phyloP scores from a whole-genome alignment of 1,139 yeast genomes.

The Geotrichum bryndzae region DNA sequence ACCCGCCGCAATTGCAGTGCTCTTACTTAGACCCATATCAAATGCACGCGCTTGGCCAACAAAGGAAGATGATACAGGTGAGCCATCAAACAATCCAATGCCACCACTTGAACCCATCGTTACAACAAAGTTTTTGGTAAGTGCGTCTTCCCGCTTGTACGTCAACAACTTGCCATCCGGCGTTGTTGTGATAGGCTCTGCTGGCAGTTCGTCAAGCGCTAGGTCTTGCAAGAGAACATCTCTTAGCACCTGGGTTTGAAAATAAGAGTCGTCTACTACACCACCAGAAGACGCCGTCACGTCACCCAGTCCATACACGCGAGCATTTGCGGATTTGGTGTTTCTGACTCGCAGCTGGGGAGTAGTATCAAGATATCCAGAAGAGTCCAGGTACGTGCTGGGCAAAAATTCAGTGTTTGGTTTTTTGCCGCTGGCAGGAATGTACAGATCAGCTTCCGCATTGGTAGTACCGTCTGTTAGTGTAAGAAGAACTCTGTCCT shows the following conservation, averaged over 20 bases:
- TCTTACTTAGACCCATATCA: slow-evolving; percentile 3
- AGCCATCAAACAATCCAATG: slow-evolving; percentile 6
- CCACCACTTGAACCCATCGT: slow-evolving; percentile 10
- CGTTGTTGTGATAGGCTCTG: neutral
- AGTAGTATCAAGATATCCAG: neutral
- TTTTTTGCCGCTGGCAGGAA: slow-evolving; percentile 7
- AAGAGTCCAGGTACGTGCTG: neutral
- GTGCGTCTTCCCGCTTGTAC: neutral
- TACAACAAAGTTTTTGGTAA: slow-evolving; percentile 1
- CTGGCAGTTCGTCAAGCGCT: neutral
- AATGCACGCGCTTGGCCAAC: neutral
- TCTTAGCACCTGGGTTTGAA: neutral
- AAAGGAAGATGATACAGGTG: neutral
- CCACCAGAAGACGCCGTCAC: neutral
- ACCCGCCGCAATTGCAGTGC: neutral
- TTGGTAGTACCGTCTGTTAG: slow-evolving; percentile 5
- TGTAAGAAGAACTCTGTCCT: neutral
- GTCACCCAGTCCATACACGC: slow-evolving; percentile 7
- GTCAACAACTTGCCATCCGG: neutral
- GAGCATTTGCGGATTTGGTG: neutral
- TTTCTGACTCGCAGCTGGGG: neutral
- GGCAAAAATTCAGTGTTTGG: slow-evolving; percentile 13
- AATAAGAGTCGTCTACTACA: neutral
- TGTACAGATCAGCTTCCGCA: slow-evolving; percentile 2
- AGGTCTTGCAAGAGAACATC: neutral